phyloP scores from a whole-genome alignment of 2,329 filamentous ascomycete species.

The Xylaria arbuscula region DNA sequence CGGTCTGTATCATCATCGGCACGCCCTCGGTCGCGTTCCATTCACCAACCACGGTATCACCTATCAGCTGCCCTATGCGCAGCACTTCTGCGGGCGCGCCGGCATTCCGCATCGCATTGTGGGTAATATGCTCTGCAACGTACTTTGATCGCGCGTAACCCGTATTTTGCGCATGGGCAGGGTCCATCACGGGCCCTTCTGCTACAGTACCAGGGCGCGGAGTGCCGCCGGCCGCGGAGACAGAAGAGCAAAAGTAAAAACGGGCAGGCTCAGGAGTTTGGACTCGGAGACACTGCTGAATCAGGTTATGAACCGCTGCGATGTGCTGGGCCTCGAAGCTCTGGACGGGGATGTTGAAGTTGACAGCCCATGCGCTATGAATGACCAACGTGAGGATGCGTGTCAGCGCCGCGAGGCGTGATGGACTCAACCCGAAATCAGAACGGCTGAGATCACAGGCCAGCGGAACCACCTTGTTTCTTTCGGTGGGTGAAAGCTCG shows the following conservation, averaged over 20 bases:
- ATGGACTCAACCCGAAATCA: conserved; percentile 54
- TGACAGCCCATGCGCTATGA: conserved; percentile 65
- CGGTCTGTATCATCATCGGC: conserved; percentile 60
- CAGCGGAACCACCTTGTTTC: conserved; percentile 52
- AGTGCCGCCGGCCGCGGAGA: conserved; percentile 56
- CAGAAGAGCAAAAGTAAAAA: conserved; percentile 59
- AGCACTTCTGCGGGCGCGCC: conserved; percentile 53
- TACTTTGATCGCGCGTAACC: conserved; percentile 64
- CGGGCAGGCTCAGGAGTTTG: conserved; percentile 51
- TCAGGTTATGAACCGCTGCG: conserved; percentile 58
- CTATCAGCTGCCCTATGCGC: conserved; percentile 59
- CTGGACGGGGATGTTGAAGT: conserved; percentile 62
- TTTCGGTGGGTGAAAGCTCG: conserved; percentile 45
- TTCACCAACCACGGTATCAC: conserved; percentile 57
- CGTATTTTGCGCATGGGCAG: conserved; percentile 58
- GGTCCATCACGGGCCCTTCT: conserved; percentile 53
- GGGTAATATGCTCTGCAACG: conserved; percentile 59
- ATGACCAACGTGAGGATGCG: conserved; percentile 56
- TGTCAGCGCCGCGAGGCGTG: conserved; percentile 46
- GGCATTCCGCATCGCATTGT: conserved; percentile 46
- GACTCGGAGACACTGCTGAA: conserved; percentile 54
- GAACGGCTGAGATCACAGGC: conserved; percentile 55
- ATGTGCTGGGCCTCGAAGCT: conserved; percentile 62
- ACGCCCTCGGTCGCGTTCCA: conserved; percentile 64
- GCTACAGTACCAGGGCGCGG: conserved; percentile 51